These are phyloP conservation scores for Mortierella antarctica DNA, from an alignment of 192 early-diverging fungal genomes.

Conservation along the genomic window DNA sequence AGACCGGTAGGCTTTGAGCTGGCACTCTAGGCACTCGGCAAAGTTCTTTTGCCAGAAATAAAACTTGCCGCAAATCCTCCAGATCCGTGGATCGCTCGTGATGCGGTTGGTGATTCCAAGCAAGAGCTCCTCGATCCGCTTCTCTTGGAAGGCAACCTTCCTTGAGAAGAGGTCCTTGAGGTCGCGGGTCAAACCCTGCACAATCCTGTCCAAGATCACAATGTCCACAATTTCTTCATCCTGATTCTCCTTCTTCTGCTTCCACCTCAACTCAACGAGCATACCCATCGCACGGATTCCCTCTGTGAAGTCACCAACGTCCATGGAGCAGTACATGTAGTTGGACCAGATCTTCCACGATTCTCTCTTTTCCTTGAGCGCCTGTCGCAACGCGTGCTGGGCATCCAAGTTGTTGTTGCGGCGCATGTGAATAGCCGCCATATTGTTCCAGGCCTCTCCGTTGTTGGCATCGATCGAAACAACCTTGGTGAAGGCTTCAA, in stretches of 20 bases:
- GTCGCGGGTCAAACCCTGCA: slow-evolving; percentile 69
- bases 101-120: slow-evolving; percentile 81
- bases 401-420: slow-evolving; percentile 81
- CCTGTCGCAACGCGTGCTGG: slow-evolving; percentile 83
- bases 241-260: slow-evolving; percentile 73
- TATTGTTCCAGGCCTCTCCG: slow-evolving; percentile 97
- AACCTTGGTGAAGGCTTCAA: slow-evolving; percentile 80
- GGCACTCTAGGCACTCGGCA: slow-evolving; percentile 78
- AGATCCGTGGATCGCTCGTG: slow-evolving; percentile 77
- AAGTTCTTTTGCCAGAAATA: slow-evolving; percentile 74
- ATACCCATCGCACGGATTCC: slow-evolving; percentile 88
- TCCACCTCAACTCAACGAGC: slow-evolving; percentile 80
- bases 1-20: slow-evolving; percentile 86
- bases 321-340: slow-evolving; percentile 81
- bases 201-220: slow-evolving; percentile 80
- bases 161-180: slow-evolving; percentile 66
- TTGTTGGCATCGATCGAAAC: slow-evolving; percentile 81
- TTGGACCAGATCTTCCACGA: slow-evolving; percentile 96
- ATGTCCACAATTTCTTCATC: slow-evolving; percentile 86
- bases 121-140: slow-evolving; percentile 71
- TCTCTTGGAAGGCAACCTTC: slow-evolving; percentile 59
- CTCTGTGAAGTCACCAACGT: slow-evolving; percentile 82
- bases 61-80: slow-evolving; percentile 81
- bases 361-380: slow-evolving; percentile 80
- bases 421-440: slow-evolving; percentile 85